Evolutionary conservation across 2,329 filamentous ascomycete species (phyloP), one percentile per base, ranked within the genome.

Genomic region (Graphilbum ipis-grandicollis): DNA sequence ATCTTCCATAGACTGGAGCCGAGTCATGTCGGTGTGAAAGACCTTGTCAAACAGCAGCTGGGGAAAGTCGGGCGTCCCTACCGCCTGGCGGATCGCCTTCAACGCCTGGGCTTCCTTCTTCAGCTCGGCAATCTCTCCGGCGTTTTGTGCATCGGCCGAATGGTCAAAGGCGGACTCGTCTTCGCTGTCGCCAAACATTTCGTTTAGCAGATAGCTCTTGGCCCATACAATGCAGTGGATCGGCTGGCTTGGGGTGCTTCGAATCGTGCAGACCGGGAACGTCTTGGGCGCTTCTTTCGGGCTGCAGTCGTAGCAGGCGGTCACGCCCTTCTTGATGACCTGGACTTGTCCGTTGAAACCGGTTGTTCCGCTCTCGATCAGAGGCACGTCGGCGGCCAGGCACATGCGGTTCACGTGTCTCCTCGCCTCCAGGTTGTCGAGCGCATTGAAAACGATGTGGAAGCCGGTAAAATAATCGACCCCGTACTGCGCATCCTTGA

Each of bases 141-240:
- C 63, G 54, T 96, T 93, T 35, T 93, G 84, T 7, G 72, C 66
- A 51, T 92, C 79, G 46, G 79, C 71, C 1, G 80, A 78, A 46
- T 81, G 72, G 50, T 94, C 86, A 43, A 96, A 71, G 1, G 75
- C 68, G 1, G 79, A 69, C 44, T 88, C 79, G 42, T 94, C 84
- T 55, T 96, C 88, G 47, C 84, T 92, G 3, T 75, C 73, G 15
- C 90, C 90, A 48, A 94, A 98, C 8, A 98, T 75, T 55, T 98
- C 90, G 46, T 84, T 90, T 42, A 98, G 71, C 9, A 98, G 67
- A 54, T 96, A 98, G 54, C 85, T 93, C 60, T 96, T 98, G 17
- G 73, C 88, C 90, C 90, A 98, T 2, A 98, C 88, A 43, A 98
- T 98, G 60, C 90, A 96, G 58, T 98, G 90, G 31, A 98, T 96